Percentiles rank a stretch among this genome's conserved stretches.
Conservation (phyloP, 306 rosid genomes). For the Datisca glomerata region DNA sequence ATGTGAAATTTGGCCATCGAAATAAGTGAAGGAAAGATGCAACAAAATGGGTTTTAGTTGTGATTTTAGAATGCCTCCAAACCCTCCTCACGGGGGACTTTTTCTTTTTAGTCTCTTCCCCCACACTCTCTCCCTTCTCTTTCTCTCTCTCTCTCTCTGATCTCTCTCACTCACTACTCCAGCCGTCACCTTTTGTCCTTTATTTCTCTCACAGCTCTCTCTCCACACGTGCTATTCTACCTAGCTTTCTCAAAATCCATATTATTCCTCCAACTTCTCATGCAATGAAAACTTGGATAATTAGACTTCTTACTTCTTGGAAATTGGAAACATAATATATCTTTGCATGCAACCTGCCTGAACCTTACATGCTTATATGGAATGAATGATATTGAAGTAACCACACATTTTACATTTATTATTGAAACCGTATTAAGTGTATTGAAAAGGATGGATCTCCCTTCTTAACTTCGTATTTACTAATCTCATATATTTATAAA, state of each 20-base stretch:
- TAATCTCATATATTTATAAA: too few relatives aligned
- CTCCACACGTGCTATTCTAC: slow-evolving; percentile 69
- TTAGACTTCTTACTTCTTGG: slow-evolving; percentile 8
- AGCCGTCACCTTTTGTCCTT: slow-evolving; percentile 2
- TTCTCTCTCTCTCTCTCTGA: slow-evolving; percentile 5
- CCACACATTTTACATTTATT: too few relatives aligned
- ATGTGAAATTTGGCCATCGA: slow-evolving; percentile 54
- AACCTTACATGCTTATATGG: too few relatives aligned
- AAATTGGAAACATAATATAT: slow-evolving; percentile 9
- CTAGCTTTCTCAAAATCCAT: slow-evolving; percentile 21
- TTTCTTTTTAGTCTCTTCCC: slow-evolving; percentile 16
- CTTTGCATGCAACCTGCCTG: slow-evolving; percentile 19
- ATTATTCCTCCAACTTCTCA: slow-evolving; percentile 7
- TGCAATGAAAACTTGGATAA: slow-evolving; percentile 9
- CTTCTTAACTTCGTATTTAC: too few relatives aligned
- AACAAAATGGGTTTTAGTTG: slow-evolving; percentile 52
- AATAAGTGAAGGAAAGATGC: slow-evolving; percentile 64
- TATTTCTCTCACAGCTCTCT: slow-evolving; percentile 20
- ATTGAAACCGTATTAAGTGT: too few relatives aligned
- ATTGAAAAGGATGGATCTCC: too few relatives aligned
- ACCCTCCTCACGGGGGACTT: slow-evolving; percentile 97
- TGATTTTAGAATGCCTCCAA: slow-evolving; percentile 85
- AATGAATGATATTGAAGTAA: too few relatives aligned
- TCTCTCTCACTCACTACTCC: slow-evolving; percentile 14
- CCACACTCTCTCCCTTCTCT: slow-evolving; percentile 1